Evolutionary conservation across 2,329 filamentous ascomycete species (phyloP).

Genomic region (Tolypocladium ophioglossoides): DNA sequence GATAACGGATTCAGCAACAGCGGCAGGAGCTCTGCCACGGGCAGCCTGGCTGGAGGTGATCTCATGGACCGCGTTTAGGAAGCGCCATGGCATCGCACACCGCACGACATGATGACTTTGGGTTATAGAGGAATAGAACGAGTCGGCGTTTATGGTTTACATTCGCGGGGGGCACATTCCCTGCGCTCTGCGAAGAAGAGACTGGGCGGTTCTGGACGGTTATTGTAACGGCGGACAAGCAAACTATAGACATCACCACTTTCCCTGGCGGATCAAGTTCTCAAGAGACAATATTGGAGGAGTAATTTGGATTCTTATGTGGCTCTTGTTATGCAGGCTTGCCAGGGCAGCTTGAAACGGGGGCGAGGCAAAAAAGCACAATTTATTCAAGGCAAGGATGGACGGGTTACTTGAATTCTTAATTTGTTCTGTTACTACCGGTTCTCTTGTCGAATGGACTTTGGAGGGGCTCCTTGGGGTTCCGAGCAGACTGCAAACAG

Average conservation of each 20-base stretch:
- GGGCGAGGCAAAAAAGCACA: neutral
- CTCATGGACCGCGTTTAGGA: slow-evolving; percentile 44
- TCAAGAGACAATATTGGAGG: neutral
- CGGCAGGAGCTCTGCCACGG: slow-evolving; percentile 65
- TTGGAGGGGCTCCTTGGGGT: neutral
- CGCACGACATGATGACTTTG: slow-evolving; percentile 27
- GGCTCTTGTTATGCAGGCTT: neutral
- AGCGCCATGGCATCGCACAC: slow-evolving; percentile 12
- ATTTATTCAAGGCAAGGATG: neutral
- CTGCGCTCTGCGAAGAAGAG: neutral
- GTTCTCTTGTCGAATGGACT: neutral
- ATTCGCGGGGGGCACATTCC: slow-evolving; percentile 4
- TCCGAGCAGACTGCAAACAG: neutral
- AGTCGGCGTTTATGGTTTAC: slow-evolving; percentile 25
- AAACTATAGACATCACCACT: slow-evolving; percentile 11
- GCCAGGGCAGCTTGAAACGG: neutral
- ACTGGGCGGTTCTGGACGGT: slow-evolving; percentile 9
- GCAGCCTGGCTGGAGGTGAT: slow-evolving; percentile 66
- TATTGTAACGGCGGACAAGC: slow-evolving; percentile 5
- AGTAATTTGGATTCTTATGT: neutral
- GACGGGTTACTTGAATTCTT: slow-evolving; percentile 14
- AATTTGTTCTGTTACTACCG: neutral
- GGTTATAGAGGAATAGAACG: slow-evolving; percentile 29
- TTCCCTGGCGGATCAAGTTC: slow-evolving; percentile 1
- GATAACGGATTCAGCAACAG: slow-evolving; percentile 58